Conservation (phyloP, 176 grass and related monocot species). For the Typha latifolia region DNA sequence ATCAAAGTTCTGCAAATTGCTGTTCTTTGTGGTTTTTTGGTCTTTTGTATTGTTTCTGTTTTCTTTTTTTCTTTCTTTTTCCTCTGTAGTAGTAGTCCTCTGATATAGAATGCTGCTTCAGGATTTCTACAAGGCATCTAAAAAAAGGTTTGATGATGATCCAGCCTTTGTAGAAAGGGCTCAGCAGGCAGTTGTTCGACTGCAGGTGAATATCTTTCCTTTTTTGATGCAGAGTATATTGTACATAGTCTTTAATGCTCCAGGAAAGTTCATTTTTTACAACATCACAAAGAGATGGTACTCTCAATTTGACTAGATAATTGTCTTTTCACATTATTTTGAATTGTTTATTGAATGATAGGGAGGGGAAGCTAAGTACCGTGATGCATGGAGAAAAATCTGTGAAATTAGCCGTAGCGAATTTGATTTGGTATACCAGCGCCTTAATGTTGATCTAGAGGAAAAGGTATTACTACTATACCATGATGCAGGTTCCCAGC, state of each 20-base stretch:
- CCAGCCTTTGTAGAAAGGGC: slow-evolving; percentile 70
- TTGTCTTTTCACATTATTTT: not conserved
- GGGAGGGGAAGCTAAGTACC: slow-evolving; percentile 72
- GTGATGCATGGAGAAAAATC: slow-evolving; percentile 87
- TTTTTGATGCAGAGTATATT: not conserved
- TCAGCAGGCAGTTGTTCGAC: slow-evolving; percentile 72
- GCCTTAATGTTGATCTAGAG: slow-evolving; percentile 59
- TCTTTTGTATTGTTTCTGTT: not conserved
- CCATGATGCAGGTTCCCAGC: not conserved
- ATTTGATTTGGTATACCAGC: slow-evolving; percentile 80
- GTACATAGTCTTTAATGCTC: not conserved
- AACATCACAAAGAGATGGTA: not conserved
- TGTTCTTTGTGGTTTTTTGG: too few relatives aligned
- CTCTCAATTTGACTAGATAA: not conserved
- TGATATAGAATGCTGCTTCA: slow-evolving; percentile 17
- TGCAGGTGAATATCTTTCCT: slow-evolving; percentile 51
- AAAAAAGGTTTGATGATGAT: slow-evolving; percentile 75
- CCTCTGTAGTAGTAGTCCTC: not conserved
- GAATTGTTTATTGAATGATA: slow-evolving; percentile 27
- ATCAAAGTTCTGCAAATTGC: too few relatives aligned
- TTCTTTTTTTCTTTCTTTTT: not conserved
- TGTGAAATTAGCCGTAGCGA: slow-evolving; percentile 89
- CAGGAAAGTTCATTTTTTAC: not conserved
- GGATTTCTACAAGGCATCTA: slow-evolving; percentile 94
- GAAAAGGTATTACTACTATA: slow-evolving; percentile 57